Evolutionary conservation across 306 rosid genomes (phyloP).

Genomic region (Fragaria vesca): DNA sequence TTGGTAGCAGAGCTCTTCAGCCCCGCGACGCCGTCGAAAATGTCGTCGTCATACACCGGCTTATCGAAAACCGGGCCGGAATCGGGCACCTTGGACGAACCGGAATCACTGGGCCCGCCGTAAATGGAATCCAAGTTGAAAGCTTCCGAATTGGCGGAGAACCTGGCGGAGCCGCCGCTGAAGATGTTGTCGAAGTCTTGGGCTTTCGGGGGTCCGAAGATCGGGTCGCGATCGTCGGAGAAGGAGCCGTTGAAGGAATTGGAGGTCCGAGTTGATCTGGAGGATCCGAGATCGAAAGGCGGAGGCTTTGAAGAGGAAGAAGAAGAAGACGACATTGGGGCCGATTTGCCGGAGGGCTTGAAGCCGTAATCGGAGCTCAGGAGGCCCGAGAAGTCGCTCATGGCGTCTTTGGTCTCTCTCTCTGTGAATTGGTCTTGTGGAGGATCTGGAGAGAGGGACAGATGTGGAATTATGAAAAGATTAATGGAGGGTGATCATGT

Average conservation of each 20-base stretch:
- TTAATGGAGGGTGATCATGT: slow-evolving; percentile 8
- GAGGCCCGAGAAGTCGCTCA: slow-evolving; percentile 96
- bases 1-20: slow-evolving; percentile 56
- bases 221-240: slow-evolving; percentile 49
- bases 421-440: background rate
- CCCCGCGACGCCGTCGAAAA: slow-evolving; percentile 85
- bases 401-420: slow-evolving; percentile 25
- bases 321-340: slow-evolving; percentile 69
- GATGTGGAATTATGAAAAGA: background rate
- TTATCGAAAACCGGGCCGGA: slow-evolving; percentile 66
- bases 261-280: slow-evolving; percentile 53
- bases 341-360: slow-evolving; percentile 79
- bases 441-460: slow-evolving; percentile 10
- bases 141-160: slow-evolving; percentile 38
- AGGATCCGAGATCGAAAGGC: slow-evolving; percentile 57
- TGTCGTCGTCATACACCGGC: slow-evolving; percentile 86
- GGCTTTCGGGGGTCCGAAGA: slow-evolving; percentile 45
- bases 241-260: slow-evolving; percentile 42
- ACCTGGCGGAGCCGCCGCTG: slow-evolving; percentile 44
- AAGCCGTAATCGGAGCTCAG: slow-evolving; percentile 65
- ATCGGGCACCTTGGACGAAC: slow-evolving; percentile 34
- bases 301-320: slow-evolving; percentile 35
- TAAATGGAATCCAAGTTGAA: slow-evolving; percentile 66
- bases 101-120: slow-evolving; percentile 35
- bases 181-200: slow-evolving; percentile 56